Base-by-base conservation (phyloP, 306 rosid genomes). In the Inga laurina region DNA sequence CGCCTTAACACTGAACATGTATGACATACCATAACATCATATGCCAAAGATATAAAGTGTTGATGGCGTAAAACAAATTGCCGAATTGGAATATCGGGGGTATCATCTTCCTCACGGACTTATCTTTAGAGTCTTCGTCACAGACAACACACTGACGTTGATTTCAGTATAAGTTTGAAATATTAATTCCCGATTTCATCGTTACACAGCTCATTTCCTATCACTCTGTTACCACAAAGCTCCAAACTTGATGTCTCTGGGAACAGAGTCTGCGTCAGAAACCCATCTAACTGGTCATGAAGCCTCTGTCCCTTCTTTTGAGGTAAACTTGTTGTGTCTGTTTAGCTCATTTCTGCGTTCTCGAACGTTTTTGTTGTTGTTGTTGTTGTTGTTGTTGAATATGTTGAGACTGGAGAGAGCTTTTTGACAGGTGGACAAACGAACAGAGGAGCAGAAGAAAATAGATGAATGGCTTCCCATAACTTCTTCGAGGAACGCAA, bases 381-480 rank as follows among this genome's bases (percentile, higher is more conserved):
- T 32, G 10, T 56, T 57, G 30, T 57, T n/a, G 30, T 57, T n/a
- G 65, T 57, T 9, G 30, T 62, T 24, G 37, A 62, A 64, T 64
- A 64, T 32, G 44, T 2, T 14, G 11, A 32, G n/a, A 65, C 3
- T 32, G 6, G 41, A 62, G 41, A 30, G 70, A 64, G 41, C 3
- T 30, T 5, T 5, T 0, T 56, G 66, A 44, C 52, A 83, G 90
- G 52, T 21, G 46, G 87, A 81, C 15, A 54, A 16, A 10, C 39
- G 84, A 81, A 61, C 46, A 14, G 83, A 56, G 21, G 82, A 72
- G 75, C 85, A 88, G 83, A 94, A 91, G 81, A 85, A 71, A 43
- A 86, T 94, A 21, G 93, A 91, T 68, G 93, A 88, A 10, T 94
- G 98, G 91, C 98, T 94, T 81, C 97, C 95, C 1, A 91, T 94